These are phyloP conservation scores for Erysiphe neolycopersici DNA, from an alignment of 2,329 filamentous ascomycete species.

Conservation along the genomic window DNA sequence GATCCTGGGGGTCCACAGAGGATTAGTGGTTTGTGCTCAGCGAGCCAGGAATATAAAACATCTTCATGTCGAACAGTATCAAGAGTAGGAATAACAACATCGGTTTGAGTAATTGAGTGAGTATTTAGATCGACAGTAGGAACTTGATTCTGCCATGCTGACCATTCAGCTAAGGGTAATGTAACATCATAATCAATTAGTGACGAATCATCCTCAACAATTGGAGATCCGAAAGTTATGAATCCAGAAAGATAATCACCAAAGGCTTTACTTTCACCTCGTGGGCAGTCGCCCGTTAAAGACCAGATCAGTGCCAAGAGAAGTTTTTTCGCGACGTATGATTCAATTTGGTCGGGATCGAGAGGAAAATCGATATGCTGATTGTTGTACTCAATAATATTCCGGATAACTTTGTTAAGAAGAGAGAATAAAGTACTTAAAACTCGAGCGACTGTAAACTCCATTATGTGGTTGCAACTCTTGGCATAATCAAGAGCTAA, in stretches of 20 bases:
- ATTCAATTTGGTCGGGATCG: slow-evolving; percentile 69
- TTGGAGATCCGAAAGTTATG: slow-evolving; percentile 64
- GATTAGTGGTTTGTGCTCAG: slow-evolving; percentile 89
- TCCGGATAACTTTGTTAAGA: slow-evolving; percentile 76
- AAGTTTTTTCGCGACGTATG: slow-evolving; percentile 79
- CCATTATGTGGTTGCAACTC: slow-evolving; percentile 87
- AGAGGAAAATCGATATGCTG: slow-evolving; percentile 87
- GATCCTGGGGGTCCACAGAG: slow-evolving; percentile 95
- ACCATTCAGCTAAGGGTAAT: slow-evolving; percentile 70
- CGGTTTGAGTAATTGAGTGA: slow-evolving; percentile 90
- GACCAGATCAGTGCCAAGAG: slow-evolving; percentile 86
- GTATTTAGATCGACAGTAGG: slow-evolving; percentile 92
- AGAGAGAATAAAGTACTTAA: slow-evolving; percentile 86
- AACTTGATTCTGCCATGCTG: slow-evolving; percentile 81
- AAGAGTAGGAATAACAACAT: slow-evolving; percentile 91
- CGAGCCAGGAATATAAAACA: slow-evolving; percentile 97
- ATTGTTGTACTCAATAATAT: slow-evolving; percentile 83
- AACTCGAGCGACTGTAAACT: slow-evolving; percentile 75
- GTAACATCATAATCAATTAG: slow-evolving; percentile 90
- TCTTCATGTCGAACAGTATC: slow-evolving; percentile 96
- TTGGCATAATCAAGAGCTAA: slow-evolving; percentile 51
- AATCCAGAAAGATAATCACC: slow-evolving; percentile 62
- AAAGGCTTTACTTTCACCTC: slow-evolving; percentile 66
- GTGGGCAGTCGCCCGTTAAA: slow-evolving; percentile 77
- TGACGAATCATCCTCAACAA: slow-evolving; percentile 50